Evolutionary conservation across 139 green algal genomes (phyloP), one percentile per base, ranked within the genome.

Genomic region (Axilococcus clingmanii): DNA sequence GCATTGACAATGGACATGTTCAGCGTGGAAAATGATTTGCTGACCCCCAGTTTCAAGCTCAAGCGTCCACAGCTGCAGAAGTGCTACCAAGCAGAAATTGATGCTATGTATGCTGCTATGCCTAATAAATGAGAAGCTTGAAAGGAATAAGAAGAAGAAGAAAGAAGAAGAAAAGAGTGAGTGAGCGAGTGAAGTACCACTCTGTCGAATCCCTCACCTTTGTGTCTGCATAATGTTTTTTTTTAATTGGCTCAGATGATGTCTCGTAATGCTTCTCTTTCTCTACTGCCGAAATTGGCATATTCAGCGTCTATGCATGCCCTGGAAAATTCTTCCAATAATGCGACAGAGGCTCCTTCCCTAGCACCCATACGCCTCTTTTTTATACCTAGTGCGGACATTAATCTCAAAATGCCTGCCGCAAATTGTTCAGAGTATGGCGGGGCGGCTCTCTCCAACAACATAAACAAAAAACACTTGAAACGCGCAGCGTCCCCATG

Each of bases 21-120:
- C 5, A 35, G 27, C 19, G 30, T 72, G 23, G 87, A 93, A 45
- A 85, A 88, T 45, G 83, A 91, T 54, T 59, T 91, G 3, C 77
- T 96, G 55, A 96, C 88, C 0, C 88, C 88, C 36, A 85, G 76
- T 36, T 93, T 91, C 76, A 96, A 96, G 77, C 75, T 94, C 32
- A 87, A 84, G 70, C 48, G 72, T 11, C 72, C 72, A 9, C 72
- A 77, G 52, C 60, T 81, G 40, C 56, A 71, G 30, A 60, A 68
- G 30, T 33, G 62, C 8, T 80, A 77, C 45, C 48, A 74, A 35
- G 23, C 22, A 14, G 44, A 66, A 33, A 53, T 80, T 22, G 59
- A 80, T 29, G 52, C 36, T 30, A 61, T 75, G 58, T 77, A 77
- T 51, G 63, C 51, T 23, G 57, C 41, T 35, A 34, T 74, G 29